Base-by-base conservation (phyloP, 257 asterid genomes). In the Craterostigma plantagineum region DNA sequence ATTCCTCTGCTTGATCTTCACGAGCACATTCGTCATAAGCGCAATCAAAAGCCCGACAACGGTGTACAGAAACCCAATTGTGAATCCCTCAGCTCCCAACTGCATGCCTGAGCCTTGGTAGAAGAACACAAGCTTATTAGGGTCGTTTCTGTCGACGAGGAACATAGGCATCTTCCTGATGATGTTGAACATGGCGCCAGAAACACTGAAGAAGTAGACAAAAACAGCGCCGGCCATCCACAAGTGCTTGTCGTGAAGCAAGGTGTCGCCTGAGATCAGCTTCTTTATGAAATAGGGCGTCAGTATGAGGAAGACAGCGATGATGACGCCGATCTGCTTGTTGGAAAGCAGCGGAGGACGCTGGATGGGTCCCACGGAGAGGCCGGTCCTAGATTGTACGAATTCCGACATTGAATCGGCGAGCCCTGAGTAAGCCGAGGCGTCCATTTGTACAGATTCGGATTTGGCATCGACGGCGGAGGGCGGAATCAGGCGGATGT, bases 91-190 rank as follows among this genome's bases (percentile, higher is more conserved):
- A 7, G 85, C 82, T 38, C 96, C 99, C 50, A 90, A 58, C 57
- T 90, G 99, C 94, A 79, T 90, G 39, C 95, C 95, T 0, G 86
- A 63, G 0, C 94, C 94, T 57, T 83, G 81, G 60, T 90, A 79
- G 52, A 83, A 83, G 75, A 72, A 79, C 4, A 79, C 70, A 49
- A 71, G 39, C 63, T 70, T 75, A 10, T 45, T 33, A 0, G 99
- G 96, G 60, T 83, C 81, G 39, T 90, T 56, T 66, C 75, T 72
- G 53, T 90, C 99, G 16, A 39, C 39, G 54, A 90, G 16, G 56
- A 75, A 70, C 87, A 90, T 63, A 0, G 99, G 95, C 76, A 81
- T 85, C 63, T 90, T 90, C 75, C 96, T 55, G 46, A 90, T 90
- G 11, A 90, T 84, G 49, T 78, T 90, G 42, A 74, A 75, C 95